Evolutionary conservation across 2,329 filamentous ascomycete species (phyloP), one percentile per base, ranked within the genome.

Genomic region (Exophiala sp.): DNA sequence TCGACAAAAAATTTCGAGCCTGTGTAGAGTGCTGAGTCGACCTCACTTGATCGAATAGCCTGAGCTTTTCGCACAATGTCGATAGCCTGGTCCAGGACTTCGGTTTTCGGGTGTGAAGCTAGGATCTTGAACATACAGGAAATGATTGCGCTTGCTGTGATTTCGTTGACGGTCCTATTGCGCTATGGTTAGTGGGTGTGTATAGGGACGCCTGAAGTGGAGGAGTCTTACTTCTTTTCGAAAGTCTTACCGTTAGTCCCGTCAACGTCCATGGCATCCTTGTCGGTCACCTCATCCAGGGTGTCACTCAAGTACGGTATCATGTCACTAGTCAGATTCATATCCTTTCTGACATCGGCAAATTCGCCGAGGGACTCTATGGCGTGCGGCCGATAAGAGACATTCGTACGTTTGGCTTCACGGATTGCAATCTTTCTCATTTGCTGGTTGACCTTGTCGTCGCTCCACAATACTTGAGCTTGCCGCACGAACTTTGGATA

Each of bases 331-430:
- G 88, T 84, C 70, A 95, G 75, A 62, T 91, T 82, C 12, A 89
- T 66, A 64, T 91, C 87, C 20, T 79, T 77, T 43, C 87, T 79
- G 11, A 81, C 81, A 35, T 80, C 79, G n/a, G 84, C 81, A 64
- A 92, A 88, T 50, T 83, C 78, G 65, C 88, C 91, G 4, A 96
- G 75, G 33, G 83, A 84, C 50, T 76, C 75, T 59, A 96, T 81
- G 0, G 89, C 88, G 69, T 89, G 79, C 16, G 87, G 86, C 11
- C 88, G 83, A 70, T 97, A 99, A 6, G 78, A 77, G n/a, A 85
- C 82, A 65, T 96, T 96, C 66, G 91, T 92, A 32, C 94, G 83
- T 75, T 94, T 96, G 7, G 91, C 91, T 78, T 99, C 94, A 53
- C 92, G 82, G 12, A 92, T 69, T 4, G 82, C 82, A 60, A 96